A percentile compares a stretch with the other conserved stretches of the same genome.
phyloP scores from a whole-genome alignment of 305 asterid species.

The Ruellia speciosa region DNA sequence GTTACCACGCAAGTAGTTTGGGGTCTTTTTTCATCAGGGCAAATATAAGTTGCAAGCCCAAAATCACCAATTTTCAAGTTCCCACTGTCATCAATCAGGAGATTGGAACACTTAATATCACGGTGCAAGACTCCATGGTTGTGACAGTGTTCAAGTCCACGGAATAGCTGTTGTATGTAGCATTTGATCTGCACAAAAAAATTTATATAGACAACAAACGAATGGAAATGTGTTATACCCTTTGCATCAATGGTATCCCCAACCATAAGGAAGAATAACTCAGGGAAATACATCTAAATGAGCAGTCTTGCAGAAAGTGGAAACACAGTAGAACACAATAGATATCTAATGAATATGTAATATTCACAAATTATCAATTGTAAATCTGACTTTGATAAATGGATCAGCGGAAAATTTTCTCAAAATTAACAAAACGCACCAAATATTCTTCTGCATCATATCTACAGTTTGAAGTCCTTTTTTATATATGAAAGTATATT shows the following conservation, averaged over 20 bases:
- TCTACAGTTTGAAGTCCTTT: too few relatives aligned
- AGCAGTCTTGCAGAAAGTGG: too few relatives aligned
- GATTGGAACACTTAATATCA: constrained; percentile 52
- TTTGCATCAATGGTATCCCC: background rate
- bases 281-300: too few relatives aligned
- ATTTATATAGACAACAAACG: background rate
- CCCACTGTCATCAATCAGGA: constrained; percentile 40
- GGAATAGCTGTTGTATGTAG: constrained; percentile 70
- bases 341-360: too few relatives aligned
- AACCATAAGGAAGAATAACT: background rate
- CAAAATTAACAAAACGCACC: too few relatives aligned
- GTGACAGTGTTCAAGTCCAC: constrained; percentile 84
- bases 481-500: too few relatives aligned
- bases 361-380: too few relatives aligned
- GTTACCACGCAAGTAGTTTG: constrained; percentile 87
- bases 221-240: background rate
- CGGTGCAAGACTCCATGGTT: constrained; percentile 74
- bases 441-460: too few relatives aligned
- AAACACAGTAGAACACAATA: too few relatives aligned
- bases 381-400: too few relatives aligned
- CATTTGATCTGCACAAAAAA: constrained; percentile 64
- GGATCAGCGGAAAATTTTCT: too few relatives aligned
- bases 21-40: constrained; percentile 52
- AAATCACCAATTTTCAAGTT: constrained; percentile 80
- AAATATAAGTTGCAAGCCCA: constrained; percentile 67